Base-by-base conservation (phyloP, 2,329 filamentous ascomycete genomes). In the Alternaria sp. region DNA sequence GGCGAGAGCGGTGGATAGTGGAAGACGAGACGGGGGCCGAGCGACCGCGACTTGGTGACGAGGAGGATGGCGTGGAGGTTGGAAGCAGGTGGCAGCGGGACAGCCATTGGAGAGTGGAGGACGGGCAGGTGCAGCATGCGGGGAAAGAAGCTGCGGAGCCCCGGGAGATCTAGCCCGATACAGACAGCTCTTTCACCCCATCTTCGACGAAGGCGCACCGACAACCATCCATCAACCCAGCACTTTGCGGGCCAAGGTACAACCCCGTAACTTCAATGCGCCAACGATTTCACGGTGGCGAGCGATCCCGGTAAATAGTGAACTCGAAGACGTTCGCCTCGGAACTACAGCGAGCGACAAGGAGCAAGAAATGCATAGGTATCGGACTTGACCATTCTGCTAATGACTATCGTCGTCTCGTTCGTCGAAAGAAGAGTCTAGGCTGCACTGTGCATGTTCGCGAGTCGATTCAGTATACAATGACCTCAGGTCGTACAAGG, bases 1-100 rank as follows among this genome's bases (percentile, higher is more conserved):
- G 77, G 74, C 21, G 79, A 79, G n/a, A 80, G 69, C 6, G 77
- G 77, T 23, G 80, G 80, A 47, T 81, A 81, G 66, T 81, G 80
- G 65, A 81, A 81, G 40, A 81, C 78, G n/a, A 81, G 77, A 8
- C 77, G 77, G 4, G 78, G 77, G 6, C 79, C 78, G 26, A 78
- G 78, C 17, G 76, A 78, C 51, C 77, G 78, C 62, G 77, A 79
- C 64, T 79, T 75, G 15, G 76, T 79, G 15, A 81, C 73, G n/a
- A 81, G 75, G 15, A 81, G 74, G 59, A 81, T 79, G 26, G 79
- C 75, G 59, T 80, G 75, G n/a, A 81, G 78, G 59, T 77, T 75
- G 12, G 77, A 78, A 10, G 77, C 72, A 8, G 77, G 76, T 47
- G 77, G 75, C 26, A 80, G 75, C 30, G 75, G 74, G 40, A 61